These are phyloP conservation scores for Zasmidium citrigriseum DNA, from an alignment of 2,329 filamentous ascomycete species.

Conservation along the genomic window DNA sequence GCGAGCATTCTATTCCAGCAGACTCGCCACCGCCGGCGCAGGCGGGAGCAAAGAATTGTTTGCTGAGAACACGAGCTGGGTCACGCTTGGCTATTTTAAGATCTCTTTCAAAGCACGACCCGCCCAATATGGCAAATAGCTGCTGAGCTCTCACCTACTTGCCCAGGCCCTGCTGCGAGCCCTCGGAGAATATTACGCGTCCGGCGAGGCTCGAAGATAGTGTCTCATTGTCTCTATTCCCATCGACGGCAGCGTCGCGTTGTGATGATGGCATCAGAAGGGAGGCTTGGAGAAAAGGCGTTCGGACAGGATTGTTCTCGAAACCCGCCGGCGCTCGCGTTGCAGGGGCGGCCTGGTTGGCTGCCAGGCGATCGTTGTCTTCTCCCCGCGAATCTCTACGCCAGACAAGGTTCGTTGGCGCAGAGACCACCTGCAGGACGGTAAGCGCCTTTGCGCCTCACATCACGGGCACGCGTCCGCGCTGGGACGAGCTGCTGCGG, in stretches of 20 bases:
- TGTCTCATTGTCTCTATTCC: not conserved
- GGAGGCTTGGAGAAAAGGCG: not conserved
- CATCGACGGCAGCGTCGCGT: not conserved
- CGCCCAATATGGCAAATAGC: conserved; percentile 4
- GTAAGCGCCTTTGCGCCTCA: not conserved
- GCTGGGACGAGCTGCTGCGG: conserved; percentile 5
- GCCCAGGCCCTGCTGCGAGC: not conserved
- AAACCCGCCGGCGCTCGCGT: not conserved
- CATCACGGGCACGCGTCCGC: conserved; percentile 3
- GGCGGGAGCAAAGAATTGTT: not conserved
- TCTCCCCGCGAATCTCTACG: not conserved
- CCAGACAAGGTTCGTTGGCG: conserved; percentile 15
- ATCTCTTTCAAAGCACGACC: not conserved
- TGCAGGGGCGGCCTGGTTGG: not conserved
- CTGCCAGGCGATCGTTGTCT: conserved; percentile 2
- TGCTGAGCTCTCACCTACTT: not conserved
- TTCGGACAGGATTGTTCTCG: not conserved
- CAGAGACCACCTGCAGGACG: conserved; percentile 15
- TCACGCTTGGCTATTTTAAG: conserved; percentile 6
- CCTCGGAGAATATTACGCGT: conserved; percentile 2
- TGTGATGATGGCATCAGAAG: not conserved
- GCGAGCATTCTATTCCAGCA: no score
- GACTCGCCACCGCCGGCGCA: conserved; percentile 2
- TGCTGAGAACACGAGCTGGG: conserved; percentile 7
- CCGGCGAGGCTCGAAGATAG: not conserved